A percentile compares a stretch with the other conserved stretches of the same genome.
Conservation (phyloP, 495 filamentous ascomycete species). For the Trichoderma orchidacearum region DNA sequence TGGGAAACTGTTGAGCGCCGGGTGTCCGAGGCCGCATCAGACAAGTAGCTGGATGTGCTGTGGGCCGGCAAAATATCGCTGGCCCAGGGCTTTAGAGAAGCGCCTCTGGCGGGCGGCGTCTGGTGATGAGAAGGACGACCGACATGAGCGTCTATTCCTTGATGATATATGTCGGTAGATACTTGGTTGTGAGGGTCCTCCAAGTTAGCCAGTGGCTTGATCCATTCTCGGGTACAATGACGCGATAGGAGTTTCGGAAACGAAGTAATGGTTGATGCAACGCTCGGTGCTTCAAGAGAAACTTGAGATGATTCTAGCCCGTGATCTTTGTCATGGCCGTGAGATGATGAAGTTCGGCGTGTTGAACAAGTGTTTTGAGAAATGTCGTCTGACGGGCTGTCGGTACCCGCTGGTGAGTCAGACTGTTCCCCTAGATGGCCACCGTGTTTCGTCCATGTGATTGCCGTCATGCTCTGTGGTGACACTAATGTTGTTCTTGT, state of each 20-base stretch:
- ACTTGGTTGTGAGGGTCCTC: background rate
- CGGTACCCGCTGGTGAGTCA: background rate
- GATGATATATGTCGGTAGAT: background rate
- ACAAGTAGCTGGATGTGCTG: background rate
- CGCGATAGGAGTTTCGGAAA: background rate
- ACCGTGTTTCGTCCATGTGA: background rate
- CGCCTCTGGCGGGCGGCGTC: no score
- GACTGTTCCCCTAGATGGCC: background rate
- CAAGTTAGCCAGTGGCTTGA: background rate
- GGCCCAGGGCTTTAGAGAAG: background rate
- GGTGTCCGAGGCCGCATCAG: background rate
- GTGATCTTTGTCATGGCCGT: background rate
- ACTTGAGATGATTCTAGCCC: background rate
- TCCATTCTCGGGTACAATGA: background rate
- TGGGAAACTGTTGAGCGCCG: background rate
- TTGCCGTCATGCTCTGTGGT: background rate
- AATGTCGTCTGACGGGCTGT: background rate
- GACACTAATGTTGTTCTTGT: background rate
- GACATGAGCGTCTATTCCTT: background rate
- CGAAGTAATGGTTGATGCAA: background rate
- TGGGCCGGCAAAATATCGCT: background rate
- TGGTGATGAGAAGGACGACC: background rate
- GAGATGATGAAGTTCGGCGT: background rate
- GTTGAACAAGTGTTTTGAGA: background rate
- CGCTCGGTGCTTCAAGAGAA: background rate